Base-by-base conservation (phyloP, 352 stramenopile species). In the Globisporangium polare region DNA sequence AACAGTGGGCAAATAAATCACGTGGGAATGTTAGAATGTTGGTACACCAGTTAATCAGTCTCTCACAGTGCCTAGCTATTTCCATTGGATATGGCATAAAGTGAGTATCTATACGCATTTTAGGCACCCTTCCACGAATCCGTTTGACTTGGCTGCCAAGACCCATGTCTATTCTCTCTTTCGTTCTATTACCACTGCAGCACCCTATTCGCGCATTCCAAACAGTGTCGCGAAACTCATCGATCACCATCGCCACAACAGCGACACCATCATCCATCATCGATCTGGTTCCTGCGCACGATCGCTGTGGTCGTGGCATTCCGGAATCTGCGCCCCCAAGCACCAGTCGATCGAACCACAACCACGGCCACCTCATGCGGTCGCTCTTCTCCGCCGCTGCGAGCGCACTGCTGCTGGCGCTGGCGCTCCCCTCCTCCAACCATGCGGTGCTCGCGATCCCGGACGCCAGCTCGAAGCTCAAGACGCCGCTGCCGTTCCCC, bases 401-500 rank as follows among this genome's bases (percentile, higher is more conserved):
- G 10, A 54, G 18, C 46, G 29, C 58, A 22, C 57, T 53, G 49
- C 57, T 55, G 45, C 24, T 35, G 53, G 53, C 46, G 45, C 17
- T 26, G 17, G 20, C 58, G 50, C 31, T 66, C n/a, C 59, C 54
- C 53, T 33, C 52, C 33, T 42, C 54, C 54, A 59, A 57, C 46
- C 9, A 35, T 17, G 55, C 41, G 45, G 50, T 37, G 39, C 22
- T 18, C 54, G 65, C 60, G 20, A 55, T 71, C 41, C 41, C 60
- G 17, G 56, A 63, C 49, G 49, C 42, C 27, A 17, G 20, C 7
- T 13, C 56, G 20, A 26, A 70, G 13, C 37, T 67, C 2, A 39
- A 47, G 17, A 22, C 58, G 37, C 55, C 62, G 58, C 66, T 88
- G 66, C 81, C 81, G 55, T 90, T 86, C 67, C 60, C 77, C 22